Conservation (phyloP, 169 alveolate genomes). For the Babesia bigemina region DNA sequence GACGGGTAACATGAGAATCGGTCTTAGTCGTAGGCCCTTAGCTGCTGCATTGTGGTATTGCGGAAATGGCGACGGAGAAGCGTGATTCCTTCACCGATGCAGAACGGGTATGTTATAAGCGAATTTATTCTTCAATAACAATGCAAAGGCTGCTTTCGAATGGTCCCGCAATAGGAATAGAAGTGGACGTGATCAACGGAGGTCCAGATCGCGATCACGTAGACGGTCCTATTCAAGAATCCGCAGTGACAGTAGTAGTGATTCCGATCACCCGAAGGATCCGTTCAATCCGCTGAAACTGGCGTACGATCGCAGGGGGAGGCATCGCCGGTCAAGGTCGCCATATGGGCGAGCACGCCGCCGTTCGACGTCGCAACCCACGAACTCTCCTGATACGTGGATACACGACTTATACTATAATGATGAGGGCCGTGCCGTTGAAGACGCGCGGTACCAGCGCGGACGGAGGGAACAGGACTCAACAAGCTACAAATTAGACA, state of each 20-base stretch:
- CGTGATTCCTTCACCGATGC: constrained; percentile 44
- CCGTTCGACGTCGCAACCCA: background rate
- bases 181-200: background rate
- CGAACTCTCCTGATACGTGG: constrained; percentile 42
- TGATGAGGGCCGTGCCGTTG: constrained; percentile 7
- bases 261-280: constrained; percentile 56
- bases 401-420: constrained; percentile 54
- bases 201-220: background rate
- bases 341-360: background rate
- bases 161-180: constrained; percentile 38
- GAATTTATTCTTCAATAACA: background rate
- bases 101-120: constrained; percentile 30
- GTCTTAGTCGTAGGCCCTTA: too few relatives aligned
- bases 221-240: background rate
- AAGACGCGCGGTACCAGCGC: constrained; percentile 13
- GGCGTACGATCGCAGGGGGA: constrained; percentile 19
- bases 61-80: constrained; percentile 6
- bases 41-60: too few relatives aligned
- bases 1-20: too few relatives aligned
- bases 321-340: background rate
- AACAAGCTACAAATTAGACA: constrained; percentile 21
- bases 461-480: background rate
- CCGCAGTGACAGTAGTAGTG: constrained; percentile 23
- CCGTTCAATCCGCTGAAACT: constrained; percentile 64
- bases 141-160: constrained; percentile 58